These are phyloP conservation scores for Paramyrothecium roridum DNA, from an alignment of 2,329 filamentous ascomycete genomes.

Conservation along the genomic window DNA sequence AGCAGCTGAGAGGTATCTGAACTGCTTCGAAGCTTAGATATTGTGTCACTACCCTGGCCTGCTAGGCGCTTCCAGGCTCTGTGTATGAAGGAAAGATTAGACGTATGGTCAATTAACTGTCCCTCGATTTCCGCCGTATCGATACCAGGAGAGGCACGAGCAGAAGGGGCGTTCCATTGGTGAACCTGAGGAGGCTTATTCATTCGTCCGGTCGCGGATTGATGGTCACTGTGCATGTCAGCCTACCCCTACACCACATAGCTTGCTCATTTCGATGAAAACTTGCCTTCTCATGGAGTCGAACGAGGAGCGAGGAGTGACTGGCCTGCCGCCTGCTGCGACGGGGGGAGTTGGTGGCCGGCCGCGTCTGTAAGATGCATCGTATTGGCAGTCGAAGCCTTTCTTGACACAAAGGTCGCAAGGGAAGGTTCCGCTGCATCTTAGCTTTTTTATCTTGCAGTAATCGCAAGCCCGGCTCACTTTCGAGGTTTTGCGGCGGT, in stretches of 20 bases:
- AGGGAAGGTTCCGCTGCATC: slow-evolving; percentile 32
- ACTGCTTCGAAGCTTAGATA: slow-evolving; percentile 10
- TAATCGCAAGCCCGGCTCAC: slow-evolving; percentile 34
- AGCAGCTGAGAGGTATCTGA: slow-evolving; percentile 19
- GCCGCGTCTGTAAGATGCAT: slow-evolving; percentile 31
- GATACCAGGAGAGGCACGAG: slow-evolving; percentile 23
- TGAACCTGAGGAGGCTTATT: not conserved
- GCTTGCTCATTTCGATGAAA: not conserved
- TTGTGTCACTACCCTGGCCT: slow-evolving; percentile 17
- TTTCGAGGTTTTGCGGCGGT: slow-evolving; percentile 20
- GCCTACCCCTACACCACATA: not conserved
- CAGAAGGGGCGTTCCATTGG: slow-evolving; percentile 3
- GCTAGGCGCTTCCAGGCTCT: slow-evolving; percentile 47
- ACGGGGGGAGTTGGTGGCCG: slow-evolving; percentile 31
- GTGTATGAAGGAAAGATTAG: slow-evolving; percentile 52
- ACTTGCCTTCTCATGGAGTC: not conserved
- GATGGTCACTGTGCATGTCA: not conserved
- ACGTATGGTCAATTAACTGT: slow-evolving; percentile 54
- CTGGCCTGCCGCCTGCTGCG: slow-evolving; percentile 1
- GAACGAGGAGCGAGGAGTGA: not conserved
- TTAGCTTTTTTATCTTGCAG: slow-evolving; percentile 34
- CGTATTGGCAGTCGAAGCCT: slow-evolving; percentile 26
- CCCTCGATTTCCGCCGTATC: slow-evolving; percentile 39
- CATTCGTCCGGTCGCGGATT: not conserved
- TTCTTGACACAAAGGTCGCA: slow-evolving; percentile 27